Percentiles rank a stretch among this genome's conserved stretches.
Conservation (phyloP, 345 rosid species). For the Euphorbia peplus region DNA sequence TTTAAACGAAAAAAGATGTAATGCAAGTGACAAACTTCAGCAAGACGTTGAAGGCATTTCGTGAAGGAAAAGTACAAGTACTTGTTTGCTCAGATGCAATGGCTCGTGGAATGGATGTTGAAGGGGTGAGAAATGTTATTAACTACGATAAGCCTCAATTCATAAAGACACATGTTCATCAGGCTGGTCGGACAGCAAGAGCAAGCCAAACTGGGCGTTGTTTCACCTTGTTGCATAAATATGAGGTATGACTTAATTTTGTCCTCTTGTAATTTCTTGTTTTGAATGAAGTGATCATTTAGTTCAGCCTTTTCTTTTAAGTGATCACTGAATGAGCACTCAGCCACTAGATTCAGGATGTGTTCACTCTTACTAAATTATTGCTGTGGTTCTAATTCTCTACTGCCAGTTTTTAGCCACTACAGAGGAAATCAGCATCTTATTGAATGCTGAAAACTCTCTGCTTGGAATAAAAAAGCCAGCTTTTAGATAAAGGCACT, state of each 20-base stretch:
- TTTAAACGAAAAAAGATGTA: neutral
- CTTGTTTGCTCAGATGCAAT: slow-evolving; percentile 94
- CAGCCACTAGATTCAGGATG: neutral
- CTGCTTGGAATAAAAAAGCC: no score
- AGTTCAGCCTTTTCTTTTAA: neutral
- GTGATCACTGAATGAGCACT: neutral
- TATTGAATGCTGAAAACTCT: no score
- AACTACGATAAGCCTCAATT: slow-evolving; percentile 84
- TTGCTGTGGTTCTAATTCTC: neutral
- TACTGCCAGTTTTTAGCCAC: neutral
- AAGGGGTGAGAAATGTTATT: slow-evolving; percentile 80
- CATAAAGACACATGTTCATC: slow-evolving; percentile 82
- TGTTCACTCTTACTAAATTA: neutral
- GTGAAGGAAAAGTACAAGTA: slow-evolving; percentile 77
- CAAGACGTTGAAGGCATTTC: slow-evolving; percentile 75
- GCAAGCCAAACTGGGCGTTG: slow-evolving; percentile 86
- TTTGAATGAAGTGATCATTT: neutral
- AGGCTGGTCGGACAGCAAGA: slow-evolving; percentile 97
- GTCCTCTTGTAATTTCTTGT: neutral
- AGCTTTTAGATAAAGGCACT: neutral
- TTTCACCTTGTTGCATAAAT: slow-evolving; percentile 68
- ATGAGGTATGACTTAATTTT: slow-evolving; percentile 45
- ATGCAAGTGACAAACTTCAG: slow-evolving; percentile 40
- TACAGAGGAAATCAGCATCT: neutral
- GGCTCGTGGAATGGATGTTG: slow-evolving; percentile 97